Evolutionary conservation across 176 grass and related monocot genomes (phyloP).

Genomic region (Musa schizocarpa): DNA sequence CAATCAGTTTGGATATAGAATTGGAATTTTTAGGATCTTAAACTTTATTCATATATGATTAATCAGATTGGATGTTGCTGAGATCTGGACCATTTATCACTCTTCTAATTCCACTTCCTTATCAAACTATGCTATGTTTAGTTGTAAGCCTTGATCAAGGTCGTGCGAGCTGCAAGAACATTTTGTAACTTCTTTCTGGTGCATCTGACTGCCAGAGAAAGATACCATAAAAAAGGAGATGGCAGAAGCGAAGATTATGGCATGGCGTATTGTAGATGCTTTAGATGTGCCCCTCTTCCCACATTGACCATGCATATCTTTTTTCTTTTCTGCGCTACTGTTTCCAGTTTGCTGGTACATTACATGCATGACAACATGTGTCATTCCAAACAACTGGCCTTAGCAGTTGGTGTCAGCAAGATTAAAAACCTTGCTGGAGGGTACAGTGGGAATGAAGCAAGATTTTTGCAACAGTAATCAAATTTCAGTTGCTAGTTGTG

Average conservation of each 20-base stretch:
- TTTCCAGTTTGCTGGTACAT: background rate
- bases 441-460: background rate
- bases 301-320: background rate
- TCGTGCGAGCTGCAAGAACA: background rate
- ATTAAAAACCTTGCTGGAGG: constrained; percentile 1
- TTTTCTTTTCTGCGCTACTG: no score
- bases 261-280: no score
- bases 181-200: background rate
- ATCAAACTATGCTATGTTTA: background rate
- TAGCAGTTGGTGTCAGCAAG: background rate
- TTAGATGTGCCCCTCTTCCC: background rate
- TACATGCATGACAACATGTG: no score
- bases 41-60: no score
- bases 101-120: background rate
- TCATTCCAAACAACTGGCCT: background rate
- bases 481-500: background rate
- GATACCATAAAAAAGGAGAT: no score
- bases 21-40: background rate
- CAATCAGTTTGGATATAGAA: background rate
- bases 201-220: no score
- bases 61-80: no score
- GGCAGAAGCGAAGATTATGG: no score
- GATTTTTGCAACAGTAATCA: background rate
- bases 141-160: background rate
- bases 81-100: no score